A percentile compares a stretch with the other conserved stretches of the same genome.
phyloP scores from a whole-genome alignment of 805 yeast genomes.

The Yarrowia bubula region DNA sequence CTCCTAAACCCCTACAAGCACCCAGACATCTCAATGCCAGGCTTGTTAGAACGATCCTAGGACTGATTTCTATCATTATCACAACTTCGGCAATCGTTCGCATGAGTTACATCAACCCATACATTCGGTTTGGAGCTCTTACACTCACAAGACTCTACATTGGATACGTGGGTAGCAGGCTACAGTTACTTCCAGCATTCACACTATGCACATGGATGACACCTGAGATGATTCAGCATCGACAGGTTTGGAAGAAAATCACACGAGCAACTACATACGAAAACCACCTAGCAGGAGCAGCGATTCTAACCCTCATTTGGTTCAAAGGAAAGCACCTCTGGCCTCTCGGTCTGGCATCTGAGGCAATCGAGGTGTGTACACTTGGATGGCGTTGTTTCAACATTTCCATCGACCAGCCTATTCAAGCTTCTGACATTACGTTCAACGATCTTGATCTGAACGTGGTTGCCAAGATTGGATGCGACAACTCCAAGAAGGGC shows the following conservation, averaged over 20 bases:
- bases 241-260: conserved; percentile 4
- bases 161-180: background rate
- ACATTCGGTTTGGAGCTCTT: background rate
- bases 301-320: conserved; percentile 1
- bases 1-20: background rate
- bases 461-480: background rate
- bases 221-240: conserved; percentile 3
- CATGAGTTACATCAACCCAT: background rate
- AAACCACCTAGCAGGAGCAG: conserved; percentile 2
- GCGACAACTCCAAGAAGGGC: background rate
- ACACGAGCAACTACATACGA: conserved; percentile 4
- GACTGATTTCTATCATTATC: background rate
- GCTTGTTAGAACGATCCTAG: background rate
- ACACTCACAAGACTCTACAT: conserved; percentile 3
- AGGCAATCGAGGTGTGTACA: conserved; percentile 7
- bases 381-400: conserved; percentile 16
- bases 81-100: conserved; percentile 9
- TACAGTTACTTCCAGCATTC: conserved; percentile 1
- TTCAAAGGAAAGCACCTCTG: conserved; percentile 5
- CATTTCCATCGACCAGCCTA: conserved; percentile 4
- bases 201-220: background rate
- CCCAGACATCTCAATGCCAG: background rate
- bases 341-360: background rate
- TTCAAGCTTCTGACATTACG: background rate
- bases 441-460: conserved; percentile 11